These are phyloP conservation scores for Pythium rishiriense DNA, from an alignment of 352 stramenopile genomes.

Conservation along the genomic window DNA sequence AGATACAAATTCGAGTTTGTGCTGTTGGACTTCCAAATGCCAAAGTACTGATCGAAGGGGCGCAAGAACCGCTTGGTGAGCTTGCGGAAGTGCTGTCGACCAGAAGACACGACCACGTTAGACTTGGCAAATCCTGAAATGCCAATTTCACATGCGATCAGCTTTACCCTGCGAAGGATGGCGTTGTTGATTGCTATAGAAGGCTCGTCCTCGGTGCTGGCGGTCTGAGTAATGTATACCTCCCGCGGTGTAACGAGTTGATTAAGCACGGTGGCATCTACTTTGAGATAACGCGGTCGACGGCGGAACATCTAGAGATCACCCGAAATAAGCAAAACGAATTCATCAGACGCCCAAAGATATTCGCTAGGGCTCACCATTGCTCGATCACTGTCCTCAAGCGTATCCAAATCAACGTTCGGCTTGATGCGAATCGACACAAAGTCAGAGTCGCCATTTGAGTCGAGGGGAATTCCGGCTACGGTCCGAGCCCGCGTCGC, in stretches of 20 bases:
- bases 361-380: slow-evolving; percentile 37
- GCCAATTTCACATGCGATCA: not conserved
- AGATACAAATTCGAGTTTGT: slow-evolving; percentile 70
- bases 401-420: slow-evolving; percentile 41
- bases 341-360: not conserved
- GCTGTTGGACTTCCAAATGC: slow-evolving; percentile 69
- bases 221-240: slow-evolving; percentile 44
- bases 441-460: slow-evolving; percentile 32
- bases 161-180: slow-evolving; percentile 65
- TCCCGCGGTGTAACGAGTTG: slow-evolving; percentile 64
- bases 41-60: slow-evolving; percentile 88
- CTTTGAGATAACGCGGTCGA: slow-evolving; percentile 51
- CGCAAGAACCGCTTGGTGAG: slow-evolving; percentile 84
- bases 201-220: slow-evolving; percentile 61
- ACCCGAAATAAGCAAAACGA: not conserved
- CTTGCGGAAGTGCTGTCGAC: slow-evolving; percentile 74
- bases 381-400: slow-evolving; percentile 39
- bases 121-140: not conserved
- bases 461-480: not conserved
- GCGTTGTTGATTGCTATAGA: slow-evolving; percentile 85
- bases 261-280: slow-evolving; percentile 59
- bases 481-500: slow-evolving; percentile 20
- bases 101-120: not conserved
- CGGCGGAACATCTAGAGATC: slow-evolving; percentile 46
- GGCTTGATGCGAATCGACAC: slow-evolving; percentile 55